A percentile compares a stretch with the other conserved stretches of the same genome.
These are phyloP conservation scores for Syzygium syzygioides DNA, from an alignment of 441 rosid species.

Conservation along the genomic window DNA sequence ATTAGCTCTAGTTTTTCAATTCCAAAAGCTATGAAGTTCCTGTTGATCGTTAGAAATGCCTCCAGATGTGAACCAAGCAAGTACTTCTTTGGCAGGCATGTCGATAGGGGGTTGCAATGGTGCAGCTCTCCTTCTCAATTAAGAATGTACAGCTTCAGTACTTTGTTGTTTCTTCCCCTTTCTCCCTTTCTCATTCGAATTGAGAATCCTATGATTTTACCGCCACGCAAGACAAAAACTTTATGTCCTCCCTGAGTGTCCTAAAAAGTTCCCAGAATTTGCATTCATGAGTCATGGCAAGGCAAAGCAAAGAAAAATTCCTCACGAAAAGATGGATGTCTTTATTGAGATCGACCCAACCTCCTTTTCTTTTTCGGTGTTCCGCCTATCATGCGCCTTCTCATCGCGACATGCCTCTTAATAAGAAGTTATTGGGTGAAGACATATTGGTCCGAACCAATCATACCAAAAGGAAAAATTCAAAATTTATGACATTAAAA, in stretches of 20 bases:
- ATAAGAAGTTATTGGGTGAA: not conserved
- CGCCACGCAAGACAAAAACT: fast-evolving
- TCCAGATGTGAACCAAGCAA: not conserved
- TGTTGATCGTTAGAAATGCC: not conserved
- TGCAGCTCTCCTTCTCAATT: not conserved
- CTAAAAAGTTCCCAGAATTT: not conserved
- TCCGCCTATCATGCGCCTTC: not conserved
- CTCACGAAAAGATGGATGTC: not conserved
- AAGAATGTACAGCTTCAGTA: not conserved
- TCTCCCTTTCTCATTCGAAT: not conserved
- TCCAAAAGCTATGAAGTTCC: not conserved
- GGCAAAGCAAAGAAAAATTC: no score
- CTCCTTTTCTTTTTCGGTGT: not conserved
- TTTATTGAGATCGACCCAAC: not conserved
- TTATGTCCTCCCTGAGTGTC: not conserved
- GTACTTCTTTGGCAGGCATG: not conserved
- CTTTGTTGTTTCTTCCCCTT: not conserved
- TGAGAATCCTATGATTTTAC: not conserved
- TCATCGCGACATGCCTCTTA: not conserved
- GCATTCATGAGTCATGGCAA: not conserved
- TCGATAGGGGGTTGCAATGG: not conserved
- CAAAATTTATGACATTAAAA: no score
- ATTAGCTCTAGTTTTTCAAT: not conserved
- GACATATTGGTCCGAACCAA: not conserved
- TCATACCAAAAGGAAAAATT: not conserved